Evolutionary conservation across 108 stramenopile species (phyloP).

Genomic region (Pelagomonas calceolata): DNA sequence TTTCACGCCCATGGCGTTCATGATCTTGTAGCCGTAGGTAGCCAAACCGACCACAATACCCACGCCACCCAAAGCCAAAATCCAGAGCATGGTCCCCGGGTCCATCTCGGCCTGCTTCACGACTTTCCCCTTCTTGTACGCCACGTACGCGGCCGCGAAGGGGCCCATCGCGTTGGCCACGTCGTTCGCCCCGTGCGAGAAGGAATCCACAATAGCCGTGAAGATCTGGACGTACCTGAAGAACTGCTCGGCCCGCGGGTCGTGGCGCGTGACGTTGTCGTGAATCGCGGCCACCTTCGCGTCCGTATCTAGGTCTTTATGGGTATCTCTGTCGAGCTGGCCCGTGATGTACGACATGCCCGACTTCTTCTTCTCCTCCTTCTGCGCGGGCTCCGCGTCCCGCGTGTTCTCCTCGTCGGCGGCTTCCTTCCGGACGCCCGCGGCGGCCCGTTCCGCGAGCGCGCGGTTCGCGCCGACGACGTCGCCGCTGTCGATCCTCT

Average conservation of each 20-base stretch:
- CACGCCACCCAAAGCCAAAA: slow-evolving; percentile 45
- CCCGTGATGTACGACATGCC: slow-evolving; percentile 12
- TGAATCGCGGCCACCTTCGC: slow-evolving; percentile 41
- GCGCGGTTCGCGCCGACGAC: too few species aligned
- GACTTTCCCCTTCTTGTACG: slow-evolving; percentile 35
- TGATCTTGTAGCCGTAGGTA: slow-evolving; percentile 37
- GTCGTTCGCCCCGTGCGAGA: slow-evolving; percentile 66
- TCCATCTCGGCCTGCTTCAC: slow-evolving; percentile 6
- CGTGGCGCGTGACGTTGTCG: slow-evolving; percentile 39
- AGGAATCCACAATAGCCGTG: slow-evolving; percentile 51
- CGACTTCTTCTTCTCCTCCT: too few species aligned
- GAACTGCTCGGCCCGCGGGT: slow-evolving; percentile 35
- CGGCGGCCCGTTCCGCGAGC: too few species aligned
- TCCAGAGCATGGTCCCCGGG: slow-evolving; percentile 20
- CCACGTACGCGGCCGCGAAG: slow-evolving; percentile 41
- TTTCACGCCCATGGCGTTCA: slow-evolving; percentile 39
- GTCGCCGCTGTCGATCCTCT: too few species aligned
- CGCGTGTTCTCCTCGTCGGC: slow-evolving; percentile 9
- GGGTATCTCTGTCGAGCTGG: not conserved
- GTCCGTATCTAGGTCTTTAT: slow-evolving; percentile 3
- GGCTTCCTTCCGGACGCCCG: not conserved
- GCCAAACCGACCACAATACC: slow-evolving; percentile 48
- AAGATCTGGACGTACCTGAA: slow-evolving; percentile 59
- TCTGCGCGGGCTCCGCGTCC: not conserved
- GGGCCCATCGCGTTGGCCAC: slow-evolving; percentile 59